Percentiles rank a stretch among this genome's conserved stretches.
These are phyloP conservation scores for Acer yangbiense DNA, from an alignment of 345 rosid species.

Conservation along the genomic window DNA sequence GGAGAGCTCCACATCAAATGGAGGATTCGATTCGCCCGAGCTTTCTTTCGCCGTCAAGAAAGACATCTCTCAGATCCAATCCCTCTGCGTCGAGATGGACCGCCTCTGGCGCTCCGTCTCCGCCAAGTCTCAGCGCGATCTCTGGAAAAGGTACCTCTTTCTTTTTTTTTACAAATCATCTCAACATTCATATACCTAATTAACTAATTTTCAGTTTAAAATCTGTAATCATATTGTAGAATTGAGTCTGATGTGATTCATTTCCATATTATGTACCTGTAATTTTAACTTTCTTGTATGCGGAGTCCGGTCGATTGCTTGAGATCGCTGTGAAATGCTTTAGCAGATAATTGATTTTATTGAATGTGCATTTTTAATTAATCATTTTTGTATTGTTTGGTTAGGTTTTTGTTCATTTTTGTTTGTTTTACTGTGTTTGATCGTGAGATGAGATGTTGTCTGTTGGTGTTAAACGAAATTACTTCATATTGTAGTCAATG, in stretches of 20 bases:
- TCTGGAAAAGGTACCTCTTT: slow-evolving; percentile 71
- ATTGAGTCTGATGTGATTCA: background rate
- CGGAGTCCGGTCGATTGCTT: too few species aligned
- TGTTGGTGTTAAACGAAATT: background rate
- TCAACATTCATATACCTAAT: background rate
- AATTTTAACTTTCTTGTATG: too few species aligned
- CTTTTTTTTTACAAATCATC: background rate
- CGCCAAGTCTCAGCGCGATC: slow-evolving; percentile 88
- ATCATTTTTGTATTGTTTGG: background rate
- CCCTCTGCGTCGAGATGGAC: slow-evolving; percentile 81
- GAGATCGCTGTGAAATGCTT: too few species aligned
- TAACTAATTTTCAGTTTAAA: background rate
- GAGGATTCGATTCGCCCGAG: slow-evolving; percentile 73
- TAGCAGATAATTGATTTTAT: background rate
- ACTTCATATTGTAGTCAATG: background rate
- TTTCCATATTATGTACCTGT: background rate
- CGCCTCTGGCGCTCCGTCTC: slow-evolving; percentile 79
- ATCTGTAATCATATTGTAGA: too few species aligned
- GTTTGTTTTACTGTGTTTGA: background rate
- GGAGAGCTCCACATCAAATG: slow-evolving; percentile 53
- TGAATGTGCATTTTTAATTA: background rate
- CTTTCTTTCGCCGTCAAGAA: slow-evolving; percentile 69
- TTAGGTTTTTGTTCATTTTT: background rate
- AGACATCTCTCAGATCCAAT: slow-evolving; percentile 72
- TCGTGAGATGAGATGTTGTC: background rate